Base-by-base conservation (phyloP, 352 stramenopile species). In the Phytophthora rubi region DNA sequence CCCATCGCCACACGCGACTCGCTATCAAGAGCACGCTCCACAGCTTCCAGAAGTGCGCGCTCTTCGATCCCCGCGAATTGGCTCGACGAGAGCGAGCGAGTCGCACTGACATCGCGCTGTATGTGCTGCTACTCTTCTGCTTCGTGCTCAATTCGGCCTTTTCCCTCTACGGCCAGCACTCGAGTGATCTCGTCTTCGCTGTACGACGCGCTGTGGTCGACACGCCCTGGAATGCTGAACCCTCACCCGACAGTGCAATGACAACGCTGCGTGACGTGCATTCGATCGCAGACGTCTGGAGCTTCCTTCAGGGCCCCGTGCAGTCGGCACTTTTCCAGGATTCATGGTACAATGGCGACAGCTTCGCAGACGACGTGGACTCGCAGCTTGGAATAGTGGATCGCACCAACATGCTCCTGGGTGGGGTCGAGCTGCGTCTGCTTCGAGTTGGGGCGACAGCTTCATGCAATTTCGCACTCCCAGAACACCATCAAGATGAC, bases 1-100 rank as follows among this genome's bases (percentile, higher is more conserved):
- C 86, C 58, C 84, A 92, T 49, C 76, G 82, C 8, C 84, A 94
- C 48, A 92, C 86, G 0, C 83, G 86, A 0, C 53, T 91, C 13
- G 75, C 82, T 59, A 86, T 94, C 70, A 88, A 90, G 61, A 71
- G 68, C 26, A 86, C 79, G 6, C 68, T 94, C n/a, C 76, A 79
- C 32, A 70, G 72, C 45, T 92, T 92, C 42, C 80, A 92, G n/a
- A 88, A 88, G 49, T 92, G 83, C 56, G 83, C 84, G 54, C 68
- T 94, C 2, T 85, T 84, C 53, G 86, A 94, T 54, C 48, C 76
- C 13, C 63, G 67, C 12, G 82, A 89, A 59, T 66, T 90, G 4
- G 71, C 81, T 16, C 56, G 69, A 16, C 79, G 84, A 8, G 84
- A 91, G 28, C 65, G 69, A 6, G 53, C 57, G n/a, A 86, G 77